phyloP scores from a whole-genome alignment of 2,329 filamentous ascomycete genomes.

The Trichoderma lentiforme region DNA sequence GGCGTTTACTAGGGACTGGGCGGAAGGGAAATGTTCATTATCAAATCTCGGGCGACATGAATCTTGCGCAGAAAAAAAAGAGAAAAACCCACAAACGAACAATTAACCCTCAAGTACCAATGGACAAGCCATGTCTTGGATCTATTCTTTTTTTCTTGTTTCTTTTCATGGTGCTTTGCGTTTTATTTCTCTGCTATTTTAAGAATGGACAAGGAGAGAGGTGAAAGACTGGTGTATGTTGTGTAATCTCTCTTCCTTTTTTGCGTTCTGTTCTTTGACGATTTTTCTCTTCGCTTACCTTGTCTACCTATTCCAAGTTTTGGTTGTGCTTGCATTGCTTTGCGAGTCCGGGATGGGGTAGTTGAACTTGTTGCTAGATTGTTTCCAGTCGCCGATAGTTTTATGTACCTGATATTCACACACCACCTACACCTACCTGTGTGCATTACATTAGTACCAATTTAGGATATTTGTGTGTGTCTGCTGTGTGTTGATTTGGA shows the following conservation, averaged over 20 bases:
- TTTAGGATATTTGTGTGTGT: not conserved
- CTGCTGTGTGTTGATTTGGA: not conserved
- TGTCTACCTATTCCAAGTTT: not conserved
- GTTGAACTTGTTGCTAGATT: not conserved
- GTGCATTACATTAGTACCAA: not conserved
- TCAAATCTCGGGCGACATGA: conserved; percentile 5
- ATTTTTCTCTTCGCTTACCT: not conserved
- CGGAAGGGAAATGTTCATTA: conserved; percentile 9
- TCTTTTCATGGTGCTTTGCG: not conserved
- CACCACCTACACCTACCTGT: too few species aligned
- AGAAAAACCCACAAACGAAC: not conserved
- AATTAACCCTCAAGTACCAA: not conserved
- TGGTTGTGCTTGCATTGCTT: not conserved
- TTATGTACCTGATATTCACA: not conserved
- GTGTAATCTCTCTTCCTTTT: not conserved
- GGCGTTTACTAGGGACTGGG: conserved; percentile 14
- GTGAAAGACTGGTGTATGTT: not conserved
- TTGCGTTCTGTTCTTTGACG: not conserved
- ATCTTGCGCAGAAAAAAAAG: not conserved
- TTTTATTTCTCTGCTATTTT: not conserved
- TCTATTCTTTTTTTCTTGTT: not conserved
- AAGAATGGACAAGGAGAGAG: not conserved
- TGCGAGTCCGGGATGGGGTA: not conserved
- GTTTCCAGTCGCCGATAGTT: not conserved
- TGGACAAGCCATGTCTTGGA: not conserved